These are phyloP conservation scores for Ceratocystis cacaofunesta DNA, from an alignment of 2,329 filamentous ascomycete genomes.

Conservation along the genomic window DNA sequence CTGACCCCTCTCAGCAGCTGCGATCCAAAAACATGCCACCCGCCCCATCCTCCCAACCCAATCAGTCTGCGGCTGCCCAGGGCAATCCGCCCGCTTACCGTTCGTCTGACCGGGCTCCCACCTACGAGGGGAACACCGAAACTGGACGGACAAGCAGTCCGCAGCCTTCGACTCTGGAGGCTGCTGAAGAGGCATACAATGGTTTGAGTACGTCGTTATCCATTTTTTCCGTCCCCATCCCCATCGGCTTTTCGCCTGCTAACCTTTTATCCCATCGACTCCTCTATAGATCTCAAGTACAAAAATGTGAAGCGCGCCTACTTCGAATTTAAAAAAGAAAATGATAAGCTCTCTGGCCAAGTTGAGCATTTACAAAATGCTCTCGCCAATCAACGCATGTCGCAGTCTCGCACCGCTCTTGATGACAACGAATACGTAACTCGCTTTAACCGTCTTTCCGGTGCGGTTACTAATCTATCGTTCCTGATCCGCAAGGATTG, in stretches of 20 bases:
- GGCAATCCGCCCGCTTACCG: slow-evolving; percentile 11
- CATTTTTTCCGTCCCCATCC: slow-evolving; percentile 5
- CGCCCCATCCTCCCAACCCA: slow-evolving; percentile 3
- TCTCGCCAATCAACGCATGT: slow-evolving; percentile 89
- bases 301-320: slow-evolving; percentile 97
- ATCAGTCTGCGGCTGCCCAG: neutral
- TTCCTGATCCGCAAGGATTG: slow-evolving; percentile 96
- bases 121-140: slow-evolving; percentile 33
- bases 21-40: slow-evolving; percentile 10
- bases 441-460: slow-evolving; percentile 79
- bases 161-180: slow-evolving; percentile 33
- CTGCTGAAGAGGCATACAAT: slow-evolving; percentile 41
- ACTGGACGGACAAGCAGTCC: slow-evolving; percentile 40
- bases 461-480: slow-evolving; percentile 82
- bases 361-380: slow-evolving; percentile 93
- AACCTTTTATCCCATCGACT: neutral
- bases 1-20: neutral
- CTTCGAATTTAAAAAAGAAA: slow-evolving; percentile 86
- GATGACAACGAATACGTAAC: slow-evolving; percentile 90
- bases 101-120: slow-evolving; percentile 17
- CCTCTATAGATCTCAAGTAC: slow-evolving; percentile 66
- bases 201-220: slow-evolving; percentile 35
- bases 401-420: slow-evolving; percentile 81
- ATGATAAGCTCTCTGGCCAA: slow-evolving; percentile 63
- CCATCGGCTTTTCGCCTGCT: slow-evolving; percentile 17